These are phyloP conservation scores for Eruca vesicaria DNA, from an alignment of 441 rosid genomes.

Conservation along the genomic window DNA sequence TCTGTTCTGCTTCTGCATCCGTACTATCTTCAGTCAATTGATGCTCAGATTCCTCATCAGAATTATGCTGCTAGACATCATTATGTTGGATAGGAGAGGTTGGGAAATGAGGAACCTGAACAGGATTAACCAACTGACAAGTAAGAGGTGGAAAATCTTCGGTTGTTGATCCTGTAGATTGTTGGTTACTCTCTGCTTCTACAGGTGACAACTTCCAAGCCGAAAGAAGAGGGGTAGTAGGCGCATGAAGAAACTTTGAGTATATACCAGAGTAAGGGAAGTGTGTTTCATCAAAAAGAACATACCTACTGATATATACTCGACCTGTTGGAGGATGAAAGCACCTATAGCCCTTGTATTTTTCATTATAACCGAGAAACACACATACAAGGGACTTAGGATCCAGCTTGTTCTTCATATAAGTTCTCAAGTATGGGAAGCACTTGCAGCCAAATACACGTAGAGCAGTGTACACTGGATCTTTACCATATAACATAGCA, in stretches of 20 bases:
- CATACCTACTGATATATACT: not conserved
- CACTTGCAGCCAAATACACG: not conserved
- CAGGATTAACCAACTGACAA: too few relatives aligned
- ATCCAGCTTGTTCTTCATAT: not conserved
- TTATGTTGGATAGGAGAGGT: too few relatives aligned
- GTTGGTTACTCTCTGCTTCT: too few relatives aligned
- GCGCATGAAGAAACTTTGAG: not conserved
- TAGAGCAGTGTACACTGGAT: not conserved
- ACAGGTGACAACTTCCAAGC: not conserved
- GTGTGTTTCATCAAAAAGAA: not conserved
- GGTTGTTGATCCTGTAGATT: too few relatives aligned
- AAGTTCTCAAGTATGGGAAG: not conserved
- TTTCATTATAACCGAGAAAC: not conserved
- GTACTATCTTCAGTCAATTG: too few relatives aligned
- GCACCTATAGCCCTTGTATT: not conserved
- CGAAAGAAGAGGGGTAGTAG: not conserved
- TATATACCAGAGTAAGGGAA: not conserved
- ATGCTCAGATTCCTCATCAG: too few relatives aligned
- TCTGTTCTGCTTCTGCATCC: too few relatives aligned
- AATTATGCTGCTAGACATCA: too few relatives aligned
- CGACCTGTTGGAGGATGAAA: not conserved
- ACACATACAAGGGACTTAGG: not conserved
- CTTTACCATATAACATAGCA: not conserved
- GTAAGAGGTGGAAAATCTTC: too few relatives aligned
- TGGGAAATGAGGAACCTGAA: too few relatives aligned